Evolutionary conservation across 768 basidiomycete species (phyloP), one percentile per base, ranked within the genome.

Genomic region (Lentinus brumalis): DNA sequence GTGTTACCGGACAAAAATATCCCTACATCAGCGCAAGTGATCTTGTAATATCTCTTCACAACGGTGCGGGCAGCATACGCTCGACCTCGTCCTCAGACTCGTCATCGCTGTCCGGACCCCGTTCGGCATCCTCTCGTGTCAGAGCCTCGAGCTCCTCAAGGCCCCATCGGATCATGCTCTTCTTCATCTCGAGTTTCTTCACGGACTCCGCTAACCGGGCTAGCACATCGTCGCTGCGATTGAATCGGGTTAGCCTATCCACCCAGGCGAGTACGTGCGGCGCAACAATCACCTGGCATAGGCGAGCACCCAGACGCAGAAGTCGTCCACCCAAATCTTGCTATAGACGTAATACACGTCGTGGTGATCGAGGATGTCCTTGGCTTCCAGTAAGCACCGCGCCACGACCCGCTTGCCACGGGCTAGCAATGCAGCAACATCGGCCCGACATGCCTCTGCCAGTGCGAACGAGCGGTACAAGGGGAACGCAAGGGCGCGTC

Each of bases 321-420:
- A 88, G 69, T 94, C 92, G 63, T 92, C 88, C 46, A 93, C 66
- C 92, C 92, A 95, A 38, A 93, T 83, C 71, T 91, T 92, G 73
- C 84, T 87, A 72, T 92, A 94, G n/a, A 92, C 79, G 71, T 92
- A 93, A 74, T 94, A 95, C 10, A 90, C 87, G 63, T 92, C 91
- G 64, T 92, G 91, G 67, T 84, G 87, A 67, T 92, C 91, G 63
- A 95, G 73, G 50, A 92, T 85, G 42, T 78, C 71, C 74, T 89
- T 92, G 77, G 87, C 79, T 71, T 86, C 86, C 46, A 95, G 75
- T 39, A 94, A 78, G 67, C 82, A 87, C 66, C 89, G 83, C 56
- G 85, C 71, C 26, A 90, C 77, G 38, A 74, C 77, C 42, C 88
- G 82, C 73, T 82, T 87, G 2, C 92, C 92, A 57, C 76, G 79